phyloP scores from a whole-genome alignment of 441 rosid genomes.

The Populus hybrid region DNA sequence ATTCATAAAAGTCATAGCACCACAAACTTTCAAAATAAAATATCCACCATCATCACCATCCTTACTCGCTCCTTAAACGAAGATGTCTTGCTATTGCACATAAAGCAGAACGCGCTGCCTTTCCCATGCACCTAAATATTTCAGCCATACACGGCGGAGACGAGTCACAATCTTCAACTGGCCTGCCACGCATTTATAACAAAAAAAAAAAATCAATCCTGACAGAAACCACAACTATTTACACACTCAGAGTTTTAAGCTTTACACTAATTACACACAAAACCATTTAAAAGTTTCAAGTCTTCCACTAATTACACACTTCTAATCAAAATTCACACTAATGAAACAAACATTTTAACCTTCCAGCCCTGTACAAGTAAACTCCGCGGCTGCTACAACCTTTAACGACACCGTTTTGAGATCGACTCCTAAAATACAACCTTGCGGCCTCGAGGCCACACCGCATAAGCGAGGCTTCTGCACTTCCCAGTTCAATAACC shows the following conservation, averaged over 20 bases:
- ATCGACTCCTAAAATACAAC: slow-evolving; percentile 62
- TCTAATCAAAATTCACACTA: not conserved
- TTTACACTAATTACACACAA: not conserved
- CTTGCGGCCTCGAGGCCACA: slow-evolving; percentile 85
- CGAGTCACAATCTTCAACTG: slow-evolving; percentile 86
- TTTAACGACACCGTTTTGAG: slow-evolving; percentile 40
- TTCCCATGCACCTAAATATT: slow-evolving; percentile 85
- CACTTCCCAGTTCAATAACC: slow-evolving; percentile 70
- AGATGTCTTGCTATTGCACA: slow-evolving; percentile 90
- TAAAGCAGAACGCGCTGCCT: slow-evolving; percentile 85
- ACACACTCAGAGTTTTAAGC: not conserved
- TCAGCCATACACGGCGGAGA: slow-evolving; percentile 98
- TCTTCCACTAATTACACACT: not conserved
- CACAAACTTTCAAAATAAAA: slow-evolving; percentile 18
- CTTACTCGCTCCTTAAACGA: slow-evolving; percentile 94
- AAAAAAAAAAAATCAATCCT: not conserved
- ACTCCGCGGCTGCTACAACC: slow-evolving; percentile 53
- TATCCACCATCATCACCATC: slow-evolving; percentile 33
- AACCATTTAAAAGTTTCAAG: not conserved
- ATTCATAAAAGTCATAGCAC: slow-evolving; percentile 1
- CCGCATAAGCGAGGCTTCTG: slow-evolving; percentile 65
- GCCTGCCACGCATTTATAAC: slow-evolving; percentile 36
- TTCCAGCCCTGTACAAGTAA: slow-evolving; percentile 86
- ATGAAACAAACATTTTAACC: slow-evolving; percentile 35
- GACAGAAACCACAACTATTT: not conserved